Percentiles rank a stretch among this genome's conserved stretches.
phyloP scores from a whole-genome alignment of 139 green algal genomes.

The Gonium pectorale region DNA sequence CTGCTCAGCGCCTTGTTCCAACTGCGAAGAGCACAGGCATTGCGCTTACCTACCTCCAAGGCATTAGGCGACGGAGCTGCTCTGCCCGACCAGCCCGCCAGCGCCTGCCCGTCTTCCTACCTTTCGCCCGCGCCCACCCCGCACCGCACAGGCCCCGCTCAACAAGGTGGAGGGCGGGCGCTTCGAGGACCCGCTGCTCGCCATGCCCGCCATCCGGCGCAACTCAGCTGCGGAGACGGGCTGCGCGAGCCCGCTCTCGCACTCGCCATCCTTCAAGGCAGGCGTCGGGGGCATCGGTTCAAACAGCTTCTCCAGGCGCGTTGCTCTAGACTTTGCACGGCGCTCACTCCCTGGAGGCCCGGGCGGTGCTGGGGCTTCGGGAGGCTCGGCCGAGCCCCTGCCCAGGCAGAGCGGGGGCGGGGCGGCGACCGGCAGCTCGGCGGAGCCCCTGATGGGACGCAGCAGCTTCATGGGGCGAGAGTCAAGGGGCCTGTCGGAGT shows the following conservation, averaged over 20 bases:
- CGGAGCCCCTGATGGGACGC: not conserved
- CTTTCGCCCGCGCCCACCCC: too few species aligned
- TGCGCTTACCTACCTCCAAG: too few species aligned
- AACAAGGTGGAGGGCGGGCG: too few species aligned
- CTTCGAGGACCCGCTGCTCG: slow-evolving; percentile 19
- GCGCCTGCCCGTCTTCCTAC: too few species aligned
- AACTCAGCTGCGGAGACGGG: not conserved
- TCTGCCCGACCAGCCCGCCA: too few species aligned
- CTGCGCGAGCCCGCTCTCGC: not conserved
- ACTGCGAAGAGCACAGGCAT: too few species aligned
- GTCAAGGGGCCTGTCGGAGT: too few species aligned
- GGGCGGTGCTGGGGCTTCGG: too few species aligned
- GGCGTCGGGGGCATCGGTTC: not conserved
- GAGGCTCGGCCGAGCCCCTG: not conserved
- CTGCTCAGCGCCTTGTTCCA: too few species aligned
- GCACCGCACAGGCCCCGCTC: not conserved
- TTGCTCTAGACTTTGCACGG: too few species aligned
- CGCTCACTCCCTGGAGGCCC: not conserved
- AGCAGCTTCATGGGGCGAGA: not conserved
- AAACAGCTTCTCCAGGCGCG: slow-evolving; percentile 40
- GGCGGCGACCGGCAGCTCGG: not conserved
- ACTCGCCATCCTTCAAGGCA: not conserved
- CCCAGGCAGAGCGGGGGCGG: not conserved
- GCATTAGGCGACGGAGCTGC: too few species aligned
- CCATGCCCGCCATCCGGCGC: slow-evolving; percentile 17